Evolutionary conservation across 2,329 filamentous ascomycete species (phyloP).

Genomic region (Colletotrichum tofieldiae): DNA sequence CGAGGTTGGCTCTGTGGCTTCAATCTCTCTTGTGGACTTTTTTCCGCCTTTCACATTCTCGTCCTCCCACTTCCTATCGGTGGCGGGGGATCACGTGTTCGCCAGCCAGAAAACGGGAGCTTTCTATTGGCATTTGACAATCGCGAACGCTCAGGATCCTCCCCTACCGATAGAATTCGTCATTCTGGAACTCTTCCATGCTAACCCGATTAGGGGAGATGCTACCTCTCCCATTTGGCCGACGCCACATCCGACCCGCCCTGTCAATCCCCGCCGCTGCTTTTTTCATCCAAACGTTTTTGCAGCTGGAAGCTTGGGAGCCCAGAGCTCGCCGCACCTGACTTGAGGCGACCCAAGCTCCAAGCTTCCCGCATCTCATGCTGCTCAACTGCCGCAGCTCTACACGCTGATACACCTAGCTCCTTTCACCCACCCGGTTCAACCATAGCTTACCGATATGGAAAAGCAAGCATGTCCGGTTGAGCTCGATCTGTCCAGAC

Average conservation of each 20-base stretch:
- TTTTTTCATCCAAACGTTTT: constrained; percentile 17
- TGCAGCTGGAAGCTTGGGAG: constrained; percentile 24
- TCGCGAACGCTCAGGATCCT: neutral
- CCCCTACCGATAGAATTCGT: neutral
- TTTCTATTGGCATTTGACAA: constrained; percentile 2
- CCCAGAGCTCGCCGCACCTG: constrained; percentile 22
- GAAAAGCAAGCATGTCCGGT: neutral
- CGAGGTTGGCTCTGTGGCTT: constrained; percentile 18
- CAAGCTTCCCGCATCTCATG: neutral
- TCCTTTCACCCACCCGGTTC: neutral
- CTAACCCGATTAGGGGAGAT: constrained; percentile 25
- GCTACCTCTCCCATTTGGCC: constrained; percentile 19
- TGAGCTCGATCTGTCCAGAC: neutral
- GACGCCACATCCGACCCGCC: constrained; percentile 39
- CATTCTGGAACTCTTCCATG: constrained; percentile 37
- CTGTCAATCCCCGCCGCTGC: constrained; percentile 20
- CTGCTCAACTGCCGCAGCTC: neutral
- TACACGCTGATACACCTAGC: neutral
- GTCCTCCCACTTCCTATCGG: constrained; percentile 7
- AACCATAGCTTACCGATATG: neutral
- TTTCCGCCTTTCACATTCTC: constrained; percentile 9
- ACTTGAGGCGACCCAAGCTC: constrained; percentile 24
- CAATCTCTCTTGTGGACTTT: constrained; percentile 8
- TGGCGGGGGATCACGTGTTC: constrained; percentile 17
- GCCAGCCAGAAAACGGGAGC: constrained; percentile 12